Base-by-base conservation (phyloP, 345 rosid species). In the Geranium rotundifolium region DNA sequence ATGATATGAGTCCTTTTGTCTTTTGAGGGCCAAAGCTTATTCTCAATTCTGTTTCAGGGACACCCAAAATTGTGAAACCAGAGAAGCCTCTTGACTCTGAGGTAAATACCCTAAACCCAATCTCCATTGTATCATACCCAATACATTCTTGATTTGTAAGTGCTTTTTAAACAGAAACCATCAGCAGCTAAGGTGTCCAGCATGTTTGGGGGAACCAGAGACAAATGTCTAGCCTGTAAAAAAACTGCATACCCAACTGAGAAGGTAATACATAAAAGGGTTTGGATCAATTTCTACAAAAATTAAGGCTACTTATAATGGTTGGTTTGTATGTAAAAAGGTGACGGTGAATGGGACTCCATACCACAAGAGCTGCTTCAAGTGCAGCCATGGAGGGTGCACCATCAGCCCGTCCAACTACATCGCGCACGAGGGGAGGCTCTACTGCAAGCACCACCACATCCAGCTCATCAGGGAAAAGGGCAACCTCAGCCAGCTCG, bases 351-450 rank as follows among this genome's bases (percentile, higher is more conserved):
- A 93, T 74, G 97, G 97, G 39, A 90, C 95, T 67, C 77, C 88
- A 54, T 90, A 93, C 75, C 99, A 93, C 70, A 90, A 76, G 82
- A 90, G 97, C 76, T 93, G 99, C 69, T 93, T 93, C 95, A 93
- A 93, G 80, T 93, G 99, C 77, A 90, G 80, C 59, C 99, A 93
- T 73, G 99, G 99, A 71, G 97, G 99, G 7, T 93, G 99, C 50
- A 77, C 78, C 10, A 90, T 93, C 50, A 90, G 99, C 73, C 99
- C 95, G 5, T 90, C 97, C 37, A 93, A 89, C 77, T 93, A 93
- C 71, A 74, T 89, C 57, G 99, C 97, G 18, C 97, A 93, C 30
- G 99, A 93, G 60, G 99, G 99, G 14, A 77, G 87, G 71, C 90
- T 93, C 70, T 93, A 90, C 75, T 93, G 99, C 79, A 90, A 87